Conservation (phyloP, 192 early-diverging fungal genomes). For the Mortierella antarctica region DNA sequence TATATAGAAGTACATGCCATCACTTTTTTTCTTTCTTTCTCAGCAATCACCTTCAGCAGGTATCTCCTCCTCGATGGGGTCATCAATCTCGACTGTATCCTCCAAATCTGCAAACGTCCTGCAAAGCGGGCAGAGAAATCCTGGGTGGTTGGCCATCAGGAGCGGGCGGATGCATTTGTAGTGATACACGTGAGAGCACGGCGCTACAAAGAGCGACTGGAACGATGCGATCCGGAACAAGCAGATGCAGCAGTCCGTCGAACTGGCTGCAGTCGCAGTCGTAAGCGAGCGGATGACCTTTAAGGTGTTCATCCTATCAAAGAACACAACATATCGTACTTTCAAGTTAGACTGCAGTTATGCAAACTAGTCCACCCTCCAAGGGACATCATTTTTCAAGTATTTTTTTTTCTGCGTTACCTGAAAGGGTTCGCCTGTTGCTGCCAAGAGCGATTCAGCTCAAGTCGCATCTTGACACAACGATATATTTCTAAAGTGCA, state of each 20-base stretch:
- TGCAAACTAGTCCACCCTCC: background rate
- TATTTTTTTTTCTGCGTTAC: constrained; percentile 23
- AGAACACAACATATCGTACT: background rate
- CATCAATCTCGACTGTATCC: constrained; percentile 58
- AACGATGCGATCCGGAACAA: constrained; percentile 85
- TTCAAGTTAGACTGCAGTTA: background rate
- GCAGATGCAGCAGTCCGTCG: constrained; percentile 90
- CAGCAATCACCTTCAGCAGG: constrained; percentile 48
- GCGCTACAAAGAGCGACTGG: constrained; percentile 94
- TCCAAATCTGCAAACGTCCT: constrained; percentile 93
- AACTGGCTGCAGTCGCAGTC: constrained; percentile 52
- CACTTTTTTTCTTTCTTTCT: background rate
- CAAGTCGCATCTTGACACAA: constrained; percentile 89
- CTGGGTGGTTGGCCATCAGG: constrained; percentile 72
- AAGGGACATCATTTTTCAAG: background rate
- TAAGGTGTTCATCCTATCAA: constrained; percentile 54
- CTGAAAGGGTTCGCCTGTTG: constrained; percentile 72
- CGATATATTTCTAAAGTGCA: constrained; percentile 83
- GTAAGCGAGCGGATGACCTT: constrained; percentile 60
- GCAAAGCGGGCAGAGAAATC: constrained; percentile 91
- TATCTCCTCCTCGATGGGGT: constrained; percentile 43
- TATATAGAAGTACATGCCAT: constrained; percentile 5
- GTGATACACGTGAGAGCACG: constrained; percentile 95
- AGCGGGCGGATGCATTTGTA: constrained; percentile 92
- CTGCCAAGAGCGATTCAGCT: constrained; percentile 78